Conservation (phyloP, 139 green algal genomes). For the Spirogloea muscicola region DNA sequence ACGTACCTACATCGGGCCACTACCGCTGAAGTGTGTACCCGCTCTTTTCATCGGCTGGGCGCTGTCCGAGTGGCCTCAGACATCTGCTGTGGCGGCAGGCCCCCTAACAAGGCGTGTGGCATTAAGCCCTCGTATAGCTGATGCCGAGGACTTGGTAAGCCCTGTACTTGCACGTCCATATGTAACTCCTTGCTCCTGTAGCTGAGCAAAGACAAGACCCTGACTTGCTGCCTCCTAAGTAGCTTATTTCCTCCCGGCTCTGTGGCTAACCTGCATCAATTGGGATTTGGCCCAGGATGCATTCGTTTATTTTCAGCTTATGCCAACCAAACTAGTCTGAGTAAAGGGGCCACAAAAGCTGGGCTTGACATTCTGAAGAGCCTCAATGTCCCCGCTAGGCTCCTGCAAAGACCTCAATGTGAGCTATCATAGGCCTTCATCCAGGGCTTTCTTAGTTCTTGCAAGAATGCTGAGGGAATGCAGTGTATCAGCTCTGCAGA, state of each 20-base stretch:
- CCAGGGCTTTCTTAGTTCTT: not conserved
- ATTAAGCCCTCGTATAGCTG: slow-evolving; percentile 12
- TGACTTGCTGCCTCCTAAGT: too few relatives aligned
- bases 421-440: not conserved
- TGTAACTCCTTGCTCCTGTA: not conserved
- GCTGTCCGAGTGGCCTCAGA: too few relatives aligned
- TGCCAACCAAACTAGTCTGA: slow-evolving; percentile 39
- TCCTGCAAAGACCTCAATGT: too few relatives aligned
- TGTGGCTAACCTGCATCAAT: not conserved
- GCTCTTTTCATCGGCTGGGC: too few relatives aligned
- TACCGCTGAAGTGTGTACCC: too few relatives aligned
- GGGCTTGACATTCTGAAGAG: too few relatives aligned
- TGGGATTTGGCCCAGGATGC: slow-evolving; percentile 41
- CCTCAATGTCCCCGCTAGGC: too few relatives aligned
- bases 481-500: not conserved
- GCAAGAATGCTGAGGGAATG: not conserved
- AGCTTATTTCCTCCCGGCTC: too few relatives aligned
- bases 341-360: too few relatives aligned
- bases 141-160: slow-evolving; percentile 30
- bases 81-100: too few relatives aligned
- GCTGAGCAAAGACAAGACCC: not conserved
- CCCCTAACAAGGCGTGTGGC: too few relatives aligned
- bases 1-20: too few relatives aligned
- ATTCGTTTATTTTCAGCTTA: slow-evolving; percentile 60
- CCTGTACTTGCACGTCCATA: not conserved